phyloP scores from a whole-genome alignment of 768 basidiomycete species.

The Amylocystis lapponica region DNA sequence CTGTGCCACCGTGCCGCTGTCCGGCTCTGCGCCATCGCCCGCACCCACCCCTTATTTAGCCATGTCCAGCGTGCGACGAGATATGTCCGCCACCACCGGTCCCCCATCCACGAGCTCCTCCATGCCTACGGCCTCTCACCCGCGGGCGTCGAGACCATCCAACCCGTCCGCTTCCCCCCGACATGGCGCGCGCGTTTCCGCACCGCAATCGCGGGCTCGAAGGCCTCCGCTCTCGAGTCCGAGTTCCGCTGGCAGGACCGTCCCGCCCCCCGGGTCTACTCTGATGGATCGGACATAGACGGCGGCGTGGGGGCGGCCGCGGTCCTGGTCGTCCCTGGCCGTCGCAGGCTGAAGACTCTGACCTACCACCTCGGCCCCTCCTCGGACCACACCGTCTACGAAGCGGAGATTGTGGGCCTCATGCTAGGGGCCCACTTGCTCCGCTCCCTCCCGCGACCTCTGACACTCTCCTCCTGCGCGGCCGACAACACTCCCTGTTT shows the following conservation, averaged over 20 bases:
- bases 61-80: conserved; percentile 5
- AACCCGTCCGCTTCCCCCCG: conserved; percentile 5
- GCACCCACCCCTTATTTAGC: conserved; percentile 12
- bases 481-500: conserved; percentile 8
- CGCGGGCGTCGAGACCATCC: conserved; percentile 12
- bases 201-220: background rate
- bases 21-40: conserved; percentile 15
- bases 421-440: conserved; percentile 22
- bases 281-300: conserved; percentile 25
- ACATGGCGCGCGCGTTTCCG: conserved; percentile 3
- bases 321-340: too few relatives aligned
- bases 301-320: conserved; percentile 26
- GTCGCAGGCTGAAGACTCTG: background rate
- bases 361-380: conserved; percentile 17
- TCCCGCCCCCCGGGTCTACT: conserved; percentile 18
- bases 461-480: background rate
- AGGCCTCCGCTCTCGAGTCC: conserved; percentile 5
- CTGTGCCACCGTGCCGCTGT: conserved; percentile 7
- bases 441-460: background rate
- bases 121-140: conserved; percentile 10
- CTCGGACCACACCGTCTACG: conserved; percentile 23
- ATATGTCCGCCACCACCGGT: conserved; percentile 11
- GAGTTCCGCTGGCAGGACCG: conserved; percentile 1
- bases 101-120: conserved; percentile 19
- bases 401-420: conserved; percentile 26